Evolutionary conservation across 2,329 filamentous ascomycete genomes (phyloP).

Genomic region (Fusarium dlaminii): DNA sequence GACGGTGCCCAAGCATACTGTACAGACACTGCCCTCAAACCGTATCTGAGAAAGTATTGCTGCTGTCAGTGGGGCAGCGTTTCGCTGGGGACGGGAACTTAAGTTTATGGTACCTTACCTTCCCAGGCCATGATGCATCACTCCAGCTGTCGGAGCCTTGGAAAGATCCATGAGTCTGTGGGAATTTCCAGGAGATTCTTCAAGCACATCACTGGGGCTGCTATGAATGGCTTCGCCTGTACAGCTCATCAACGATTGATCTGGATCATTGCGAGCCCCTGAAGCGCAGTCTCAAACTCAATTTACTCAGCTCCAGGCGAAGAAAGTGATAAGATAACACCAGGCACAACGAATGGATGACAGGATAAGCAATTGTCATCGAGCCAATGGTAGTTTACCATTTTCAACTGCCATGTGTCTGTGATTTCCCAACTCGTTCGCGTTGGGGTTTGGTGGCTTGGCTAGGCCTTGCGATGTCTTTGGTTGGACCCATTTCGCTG

Average conservation of each 20-base stretch:
- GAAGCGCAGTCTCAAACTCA: background rate
- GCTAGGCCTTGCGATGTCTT: constrained; percentile 27
- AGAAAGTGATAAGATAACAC: constrained; percentile 24
- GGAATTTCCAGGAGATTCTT: constrained; percentile 21
- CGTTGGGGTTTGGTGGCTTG: constrained; percentile 38
- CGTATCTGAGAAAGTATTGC: constrained; percentile 6
- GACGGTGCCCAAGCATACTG: background rate
- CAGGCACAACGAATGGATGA: constrained; percentile 16
- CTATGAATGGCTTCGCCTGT: background rate
- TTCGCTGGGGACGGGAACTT: constrained; percentile 28
- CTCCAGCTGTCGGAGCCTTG: constrained; percentile 17
- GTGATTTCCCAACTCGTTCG: constrained; percentile 26
- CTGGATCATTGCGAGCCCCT: background rate
- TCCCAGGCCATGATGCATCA: constrained; percentile 26
- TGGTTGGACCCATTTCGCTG: constrained; percentile 24
- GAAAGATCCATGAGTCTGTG: constrained; percentile 24
- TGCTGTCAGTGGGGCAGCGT: constrained; percentile 20
- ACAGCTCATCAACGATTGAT: background rate
- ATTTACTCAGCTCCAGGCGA: background rate
- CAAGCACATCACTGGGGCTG: constrained; percentile 8
- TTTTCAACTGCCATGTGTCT: constrained; percentile 27
- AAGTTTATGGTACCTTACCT: constrained; percentile 24
- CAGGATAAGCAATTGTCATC: constrained; percentile 11
- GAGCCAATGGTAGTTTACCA: constrained; percentile 24
- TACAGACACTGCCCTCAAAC: constrained; percentile 17